Evolutionary conservation across 495 filamentous ascomycete species (phyloP), one percentile per base, ranked within the genome.

Genomic region (Mycothermus thermophilus): DNA sequence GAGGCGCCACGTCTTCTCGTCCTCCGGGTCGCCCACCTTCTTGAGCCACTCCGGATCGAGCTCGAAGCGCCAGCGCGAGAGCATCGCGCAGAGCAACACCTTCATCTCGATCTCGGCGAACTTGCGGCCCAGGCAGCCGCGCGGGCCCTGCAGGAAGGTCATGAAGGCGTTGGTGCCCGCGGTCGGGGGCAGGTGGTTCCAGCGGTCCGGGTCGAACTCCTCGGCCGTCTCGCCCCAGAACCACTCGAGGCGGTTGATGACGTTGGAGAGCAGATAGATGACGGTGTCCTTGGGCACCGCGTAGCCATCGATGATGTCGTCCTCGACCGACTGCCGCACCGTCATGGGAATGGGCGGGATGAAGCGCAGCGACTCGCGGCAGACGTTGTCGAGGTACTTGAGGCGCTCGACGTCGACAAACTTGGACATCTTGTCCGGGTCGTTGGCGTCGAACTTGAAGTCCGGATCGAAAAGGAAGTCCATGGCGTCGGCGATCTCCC

Each of bases 1-100:
- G 18, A 69, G 38, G 5, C 66, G 50, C 67, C 66, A 71, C 66
- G 68, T 67, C 52, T 71, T 71, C 57, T 59, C 60, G 12, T 60
- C 48, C 50, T 69, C 67, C 6, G 64, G 67, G 38, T 71, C 58
- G 3, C 55, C 53, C n/a, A n/a, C n/a, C n/a, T n/a, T n/a, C n/a
- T n/a, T n/a, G n/a, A n/a, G n/a, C 6, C 52, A 47, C 9, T 38
- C 37, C 22, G 42, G 41, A 32, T 69, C 61, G 5, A 51, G 51
- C 41, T 38, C 42, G 35, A 62, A 60, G 27, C 53, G 44, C 32
- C 41, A 62, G 44, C 47, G 44, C 43, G 50, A 54, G 20, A 62
- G 42, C 32, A 62, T 20, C 27, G 36, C 43, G 41, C 54, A 55
- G 0, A 62, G 41, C 32, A 62, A 20, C 4, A 57, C 30, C 48